Evolutionary conservation across 768 basidiomycete species (phyloP).

Genomic region (Boletus reticuloceps): DNA sequence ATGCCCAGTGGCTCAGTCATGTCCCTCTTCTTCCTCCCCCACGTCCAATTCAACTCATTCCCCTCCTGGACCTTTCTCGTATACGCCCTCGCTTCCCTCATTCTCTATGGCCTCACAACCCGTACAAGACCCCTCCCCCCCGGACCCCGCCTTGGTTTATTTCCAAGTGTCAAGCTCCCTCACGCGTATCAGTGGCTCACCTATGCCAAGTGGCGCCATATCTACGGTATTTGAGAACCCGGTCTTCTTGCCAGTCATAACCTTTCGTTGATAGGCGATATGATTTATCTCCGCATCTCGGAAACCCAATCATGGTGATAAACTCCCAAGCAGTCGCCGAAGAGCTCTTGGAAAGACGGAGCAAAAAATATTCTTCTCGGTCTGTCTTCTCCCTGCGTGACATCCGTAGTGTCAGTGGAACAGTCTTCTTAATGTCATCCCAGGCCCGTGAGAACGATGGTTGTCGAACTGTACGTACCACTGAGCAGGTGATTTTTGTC

Average conservation of each 20-base stretch:
- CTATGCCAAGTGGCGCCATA: constrained; percentile 44
- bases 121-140: constrained; percentile 32
- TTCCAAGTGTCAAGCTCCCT: constrained; percentile 34
- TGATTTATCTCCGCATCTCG: constrained; percentile 44
- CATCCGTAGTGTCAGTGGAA: too few species aligned
- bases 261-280: constrained; percentile 36
- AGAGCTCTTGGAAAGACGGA: constrained; percentile 47
- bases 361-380: constrained; percentile 43
- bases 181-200: constrained; percentile 41
- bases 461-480: constrained; percentile 39
- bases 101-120: constrained; percentile 10
- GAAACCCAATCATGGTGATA: constrained; percentile 46
- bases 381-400: background rate
- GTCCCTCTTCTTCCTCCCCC: background rate
- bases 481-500: background rate
- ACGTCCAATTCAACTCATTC: background rate
- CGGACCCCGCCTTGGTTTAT: constrained; percentile 41
- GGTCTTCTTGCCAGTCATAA: background rate
- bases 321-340: constrained; percentile 40
- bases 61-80: background rate
- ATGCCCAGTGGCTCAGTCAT: background rate
- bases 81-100: constrained; percentile 9
- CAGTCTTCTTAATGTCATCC: background rate
- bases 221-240: constrained; percentile 34
- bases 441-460: constrained; percentile 42